A percentile compares a stretch with the other conserved stretches of the same genome.
Conservation (phyloP, 192 early-diverging fungal species). For the Fimicolochytrium jonesii region DNA sequence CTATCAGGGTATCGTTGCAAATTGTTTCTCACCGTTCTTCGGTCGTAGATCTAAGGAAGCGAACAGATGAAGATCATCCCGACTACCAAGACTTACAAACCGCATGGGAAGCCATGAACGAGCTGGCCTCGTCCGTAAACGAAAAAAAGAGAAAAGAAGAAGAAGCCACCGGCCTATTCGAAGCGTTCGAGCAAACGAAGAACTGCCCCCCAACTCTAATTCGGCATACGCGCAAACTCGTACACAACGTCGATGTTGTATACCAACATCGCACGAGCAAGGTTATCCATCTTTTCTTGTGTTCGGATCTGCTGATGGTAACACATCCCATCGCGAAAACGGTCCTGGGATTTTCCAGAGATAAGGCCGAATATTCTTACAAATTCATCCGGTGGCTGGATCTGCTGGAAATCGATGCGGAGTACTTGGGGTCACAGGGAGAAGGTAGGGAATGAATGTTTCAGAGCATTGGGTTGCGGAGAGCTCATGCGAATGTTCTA, state of each 20-base stretch:
- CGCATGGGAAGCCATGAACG: constrained; percentile 40
- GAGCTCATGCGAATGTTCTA: background rate
- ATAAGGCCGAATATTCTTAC: constrained; percentile 20
- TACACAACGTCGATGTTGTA: constrained; percentile 44
- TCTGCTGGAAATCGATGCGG: constrained; percentile 38
- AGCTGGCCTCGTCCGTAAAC: constrained; percentile 46
- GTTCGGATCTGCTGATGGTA: constrained; percentile 49
- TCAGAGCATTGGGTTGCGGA: background rate
- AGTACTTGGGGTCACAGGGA: constrained; percentile 22
- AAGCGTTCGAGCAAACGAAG: constrained; percentile 47
- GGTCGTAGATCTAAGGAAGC: constrained; percentile 42
- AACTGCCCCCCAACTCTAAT: constrained; percentile 53
- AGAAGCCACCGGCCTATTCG: constrained; percentile 43
- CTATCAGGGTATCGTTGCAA: background rate
- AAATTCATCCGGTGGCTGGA: constrained; percentile 47
- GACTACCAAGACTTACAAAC: constrained; percentile 34
- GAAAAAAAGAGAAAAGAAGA: constrained; percentile 52
- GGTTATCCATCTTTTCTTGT: constrained; percentile 34
- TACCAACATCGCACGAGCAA: constrained; percentile 19
- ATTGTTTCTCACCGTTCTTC: constrained; percentile 9
- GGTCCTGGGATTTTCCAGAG: constrained; percentile 12
- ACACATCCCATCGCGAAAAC: constrained; percentile 18
- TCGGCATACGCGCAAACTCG: constrained; percentile 33
- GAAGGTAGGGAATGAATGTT: constrained; percentile 1
- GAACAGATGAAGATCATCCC: constrained; percentile 44